Conservation (phyloP, 768 basidiomycete species). For the Phlegmacium glaucopus region DNA sequence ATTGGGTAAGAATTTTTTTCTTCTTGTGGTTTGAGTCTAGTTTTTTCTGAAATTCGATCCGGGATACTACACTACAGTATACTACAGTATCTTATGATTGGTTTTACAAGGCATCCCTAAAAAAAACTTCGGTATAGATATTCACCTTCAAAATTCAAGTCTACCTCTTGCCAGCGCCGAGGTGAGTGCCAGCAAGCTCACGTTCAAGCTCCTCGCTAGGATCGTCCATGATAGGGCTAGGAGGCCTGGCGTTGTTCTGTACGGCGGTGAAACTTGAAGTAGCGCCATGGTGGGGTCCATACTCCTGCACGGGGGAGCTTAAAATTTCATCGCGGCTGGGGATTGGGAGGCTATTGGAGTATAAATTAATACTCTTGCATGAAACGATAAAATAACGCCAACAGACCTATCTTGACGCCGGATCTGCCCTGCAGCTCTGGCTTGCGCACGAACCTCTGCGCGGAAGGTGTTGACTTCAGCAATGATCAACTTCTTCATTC, state of each 20-base stretch:
- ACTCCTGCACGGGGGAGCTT: constrained; percentile 69
- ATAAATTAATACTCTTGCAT: neutral
- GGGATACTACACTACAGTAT: too few relatives aligned
- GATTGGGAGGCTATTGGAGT: constrained; percentile 59
- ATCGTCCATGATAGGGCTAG: constrained; percentile 79
- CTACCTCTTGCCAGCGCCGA: constrained; percentile 32
- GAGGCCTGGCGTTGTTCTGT: constrained; percentile 34
- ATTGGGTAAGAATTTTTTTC: too few relatives aligned
- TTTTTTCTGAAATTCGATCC: too few relatives aligned
- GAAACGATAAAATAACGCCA: neutral
- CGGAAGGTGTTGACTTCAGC: constrained; percentile 91
- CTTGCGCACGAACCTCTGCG: constrained; percentile 83
- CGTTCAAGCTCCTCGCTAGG: constrained; percentile 84
- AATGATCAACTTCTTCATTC: constrained; percentile 95
- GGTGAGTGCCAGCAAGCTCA: constrained; percentile 75
- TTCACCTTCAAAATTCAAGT: constrained; percentile 1
- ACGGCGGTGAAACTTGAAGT: constrained; percentile 66
- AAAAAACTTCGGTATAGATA: neutral
- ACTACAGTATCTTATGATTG: too few relatives aligned
- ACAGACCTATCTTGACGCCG: constrained; percentile 74
- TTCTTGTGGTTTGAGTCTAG: too few relatives aligned
- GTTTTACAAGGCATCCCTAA: too few relatives aligned
- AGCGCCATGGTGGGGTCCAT: constrained; percentile 55
- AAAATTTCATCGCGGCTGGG: constrained; percentile 81
- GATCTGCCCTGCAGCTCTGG: constrained; percentile 66